These are phyloP conservation scores for Phytopythium boreale DNA, from an alignment of 352 stramenopile species.

Conservation along the genomic window DNA sequence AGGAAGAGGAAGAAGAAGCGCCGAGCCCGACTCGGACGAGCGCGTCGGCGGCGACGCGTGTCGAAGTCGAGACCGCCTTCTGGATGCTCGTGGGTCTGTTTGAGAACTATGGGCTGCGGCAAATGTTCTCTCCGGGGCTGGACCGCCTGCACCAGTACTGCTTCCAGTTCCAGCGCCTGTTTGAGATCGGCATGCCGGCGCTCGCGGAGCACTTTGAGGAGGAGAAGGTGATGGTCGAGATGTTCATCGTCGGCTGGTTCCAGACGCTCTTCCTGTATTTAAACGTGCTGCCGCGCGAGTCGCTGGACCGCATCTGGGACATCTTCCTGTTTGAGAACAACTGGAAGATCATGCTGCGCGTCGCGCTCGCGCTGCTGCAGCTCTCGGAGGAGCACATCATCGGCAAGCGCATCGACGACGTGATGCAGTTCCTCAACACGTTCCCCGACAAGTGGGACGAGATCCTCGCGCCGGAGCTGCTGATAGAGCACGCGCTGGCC, in stretches of 20 bases:
- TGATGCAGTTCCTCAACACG: conserved; percentile 88
- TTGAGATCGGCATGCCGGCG: conserved; percentile 52
- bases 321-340: conserved; percentile 84
- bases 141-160: conserved; percentile 72
- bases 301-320: conserved; percentile 82
- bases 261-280: conserved; percentile 87
- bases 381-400: conserved; percentile 61
- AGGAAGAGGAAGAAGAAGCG: conserved; percentile 6
- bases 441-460: conserved; percentile 56
- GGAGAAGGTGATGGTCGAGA: conserved; percentile 80
- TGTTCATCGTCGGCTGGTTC: conserved; percentile 89
- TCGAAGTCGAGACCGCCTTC: conserved; percentile 73
- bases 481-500: conserved; percentile 46
- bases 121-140: conserved; percentile 79
- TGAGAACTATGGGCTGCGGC: conserved; percentile 71
- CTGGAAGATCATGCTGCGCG: conserved; percentile 83
- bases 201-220: conserved; percentile 70
- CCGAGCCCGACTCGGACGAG: conserved; percentile 25
- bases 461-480: conserved; percentile 42
- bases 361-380: conserved; percentile 67
- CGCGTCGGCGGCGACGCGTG: conserved; percentile 27
- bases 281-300: conserved; percentile 70
- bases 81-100: conserved; percentile 82
- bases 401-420: conserved; percentile 69
- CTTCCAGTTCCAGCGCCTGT: conserved; percentile 73